Conservation (phyloP, 2,329 filamentous ascomycete species). For the Alternaria conjuncta region DNA sequence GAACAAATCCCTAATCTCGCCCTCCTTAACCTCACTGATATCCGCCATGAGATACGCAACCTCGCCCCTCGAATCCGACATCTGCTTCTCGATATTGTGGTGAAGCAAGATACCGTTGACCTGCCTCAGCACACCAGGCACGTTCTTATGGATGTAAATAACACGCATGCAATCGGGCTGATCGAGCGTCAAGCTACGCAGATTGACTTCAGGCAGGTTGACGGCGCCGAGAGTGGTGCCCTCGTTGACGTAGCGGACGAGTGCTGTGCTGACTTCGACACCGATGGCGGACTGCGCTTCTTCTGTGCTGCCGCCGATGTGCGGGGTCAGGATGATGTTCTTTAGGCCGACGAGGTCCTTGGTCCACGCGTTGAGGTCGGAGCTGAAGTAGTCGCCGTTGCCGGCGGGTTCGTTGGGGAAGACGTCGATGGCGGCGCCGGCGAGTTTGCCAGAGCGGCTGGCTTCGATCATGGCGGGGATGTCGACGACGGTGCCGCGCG, state of each 20-base stretch:
- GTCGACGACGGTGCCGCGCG: conserved; percentile 90
- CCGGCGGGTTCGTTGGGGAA: conserved; percentile 92
- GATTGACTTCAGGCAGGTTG: conserved; percentile 92
- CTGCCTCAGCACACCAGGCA: conserved; percentile 90
- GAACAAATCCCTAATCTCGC: conserved; percentile 84
- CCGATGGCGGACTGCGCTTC: conserved; percentile 97
- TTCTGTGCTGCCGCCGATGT: conserved; percentile 97
- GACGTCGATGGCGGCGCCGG: conserved; percentile 94
- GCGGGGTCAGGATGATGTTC: conserved; percentile 94
- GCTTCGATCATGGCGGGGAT: conserved; percentile 90
- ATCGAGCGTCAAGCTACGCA: conserved; percentile 88
- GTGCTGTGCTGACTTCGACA: conserved; percentile 84
- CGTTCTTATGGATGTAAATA: conserved; percentile 96
- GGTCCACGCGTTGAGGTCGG: conserved; percentile 80
- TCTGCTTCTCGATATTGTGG: conserved; percentile 99
- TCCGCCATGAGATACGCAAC: conserved; percentile 98
- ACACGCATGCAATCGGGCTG: conserved; percentile 90
- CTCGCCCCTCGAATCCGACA: conserved; percentile 92
- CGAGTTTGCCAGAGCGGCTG: conserved; percentile 84
- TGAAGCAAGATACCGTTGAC: conserved; percentile 94
- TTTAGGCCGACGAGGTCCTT: conserved; percentile 83
- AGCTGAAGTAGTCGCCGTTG: conserved; percentile 95
- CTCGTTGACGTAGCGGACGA: conserved; percentile 95
- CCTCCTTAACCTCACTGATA: conserved; percentile 82
- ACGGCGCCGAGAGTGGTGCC: conserved; percentile 90